Evolutionary conservation across 116 monocot genomes (phyloP).

Genomic region (Iris pallida): DNA sequence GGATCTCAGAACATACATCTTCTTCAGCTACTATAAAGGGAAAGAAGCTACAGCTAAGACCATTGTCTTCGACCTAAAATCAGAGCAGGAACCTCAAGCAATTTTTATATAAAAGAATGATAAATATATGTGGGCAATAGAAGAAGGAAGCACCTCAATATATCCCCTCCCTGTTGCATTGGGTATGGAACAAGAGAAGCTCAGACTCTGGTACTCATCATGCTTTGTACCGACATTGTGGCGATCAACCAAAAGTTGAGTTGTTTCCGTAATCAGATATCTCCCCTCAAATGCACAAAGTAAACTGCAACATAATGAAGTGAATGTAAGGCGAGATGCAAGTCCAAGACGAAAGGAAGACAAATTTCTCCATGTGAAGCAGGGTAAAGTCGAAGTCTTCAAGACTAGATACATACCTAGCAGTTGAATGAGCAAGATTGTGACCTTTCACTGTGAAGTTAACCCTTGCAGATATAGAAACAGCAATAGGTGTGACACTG

Average conservation of each 20-base stretch:
- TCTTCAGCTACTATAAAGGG: slow-evolving; percentile 90
- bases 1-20: slow-evolving; percentile 72
- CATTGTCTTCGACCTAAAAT: slow-evolving; percentile 73
- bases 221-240: neutral
- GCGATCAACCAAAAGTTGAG: slow-evolving; percentile 24
- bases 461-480: slow-evolving; percentile 43
- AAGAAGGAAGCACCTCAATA: slow-evolving; percentile 54
- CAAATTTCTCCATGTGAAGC: neutral
- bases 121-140: neutral
- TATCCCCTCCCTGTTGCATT: slow-evolving; percentile 71
- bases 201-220: slow-evolving; percentile 31
- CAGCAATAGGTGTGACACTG: slow-evolving; percentile 65
- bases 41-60: slow-evolving; percentile 54
- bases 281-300: slow-evolving; percentile 86
- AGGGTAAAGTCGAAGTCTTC: neutral
- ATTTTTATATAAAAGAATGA: neutral
- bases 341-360: neutral
- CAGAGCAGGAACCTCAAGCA: neutral
- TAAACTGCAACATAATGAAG: slow-evolving; percentile 33
- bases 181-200: slow-evolving; percentile 67
- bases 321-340: neutral
- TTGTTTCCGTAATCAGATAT: slow-evolving; percentile 54
- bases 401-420: slow-evolving; percentile 35
- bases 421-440: slow-evolving; percentile 41
- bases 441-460: slow-evolving; percentile 64